A percentile compares a stretch with the other conserved stretches of the same genome.
phyloP scores from a whole-genome alignment of 495 filamentous ascomycete species.

The Apodospora peruviana region DNA sequence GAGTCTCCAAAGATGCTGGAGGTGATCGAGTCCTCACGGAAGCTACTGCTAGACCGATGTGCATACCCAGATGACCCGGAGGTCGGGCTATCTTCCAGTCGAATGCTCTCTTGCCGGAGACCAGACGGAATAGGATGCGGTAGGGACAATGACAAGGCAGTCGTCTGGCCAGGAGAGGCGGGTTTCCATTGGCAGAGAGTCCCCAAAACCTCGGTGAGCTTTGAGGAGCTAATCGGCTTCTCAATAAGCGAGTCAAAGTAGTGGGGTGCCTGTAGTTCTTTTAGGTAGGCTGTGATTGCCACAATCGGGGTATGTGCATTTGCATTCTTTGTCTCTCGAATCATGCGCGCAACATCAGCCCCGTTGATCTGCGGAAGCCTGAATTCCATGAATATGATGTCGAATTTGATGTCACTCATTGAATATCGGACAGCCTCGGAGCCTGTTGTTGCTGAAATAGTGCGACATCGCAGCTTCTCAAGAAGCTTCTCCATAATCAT shows the following conservation, averaged over 20 bases:
- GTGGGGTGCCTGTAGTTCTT: constrained; percentile 88
- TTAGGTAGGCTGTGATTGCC: constrained; percentile 94
- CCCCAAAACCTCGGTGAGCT: constrained; percentile 78
- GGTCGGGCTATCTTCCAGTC: constrained; percentile 75
- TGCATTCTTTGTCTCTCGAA: constrained; percentile 87
- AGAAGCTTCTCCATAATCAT: constrained; percentile 95
- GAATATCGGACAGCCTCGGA: constrained; percentile 87
- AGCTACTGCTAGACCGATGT: constrained; percentile 62
- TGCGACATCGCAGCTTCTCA: constrained; percentile 90
- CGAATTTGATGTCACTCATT: constrained; percentile 88
- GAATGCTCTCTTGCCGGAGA: constrained; percentile 54
- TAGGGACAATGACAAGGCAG: constrained; percentile 29
- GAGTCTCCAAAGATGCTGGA: constrained; percentile 83
- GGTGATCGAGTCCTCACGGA: constrained; percentile 76
- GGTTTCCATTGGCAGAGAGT: constrained; percentile 91
- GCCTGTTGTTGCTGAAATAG: constrained; percentile 85
- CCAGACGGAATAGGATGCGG: constrained; percentile 55
- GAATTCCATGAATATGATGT: constrained; percentile 97
- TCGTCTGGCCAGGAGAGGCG: constrained; percentile 48
- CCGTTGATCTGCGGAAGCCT: constrained; percentile 92
- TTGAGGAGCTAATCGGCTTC: constrained; percentile 87
- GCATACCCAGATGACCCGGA: constrained; percentile 75
- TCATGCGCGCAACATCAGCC: constrained; percentile 92
- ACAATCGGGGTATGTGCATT: constrained; percentile 95
- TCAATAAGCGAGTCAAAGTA: constrained; percentile 92